Evolutionary conservation across 2,329 filamentous ascomycete genomes (phyloP).

Genomic region (Pseudogymnoascus sp.): DNA sequence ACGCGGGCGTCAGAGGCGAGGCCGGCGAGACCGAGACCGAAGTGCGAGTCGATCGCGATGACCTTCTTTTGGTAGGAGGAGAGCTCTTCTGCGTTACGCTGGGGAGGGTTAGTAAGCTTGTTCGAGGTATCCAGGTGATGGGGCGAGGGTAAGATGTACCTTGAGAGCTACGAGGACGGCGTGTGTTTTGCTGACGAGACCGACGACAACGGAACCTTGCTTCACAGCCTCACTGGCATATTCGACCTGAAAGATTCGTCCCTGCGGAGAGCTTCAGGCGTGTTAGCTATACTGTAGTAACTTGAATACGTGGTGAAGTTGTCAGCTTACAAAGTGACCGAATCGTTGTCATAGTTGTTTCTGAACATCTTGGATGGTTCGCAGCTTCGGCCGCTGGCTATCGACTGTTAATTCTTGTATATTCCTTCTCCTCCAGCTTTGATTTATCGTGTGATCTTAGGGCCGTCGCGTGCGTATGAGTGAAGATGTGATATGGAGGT

Average conservation of each 20-base stretch:
- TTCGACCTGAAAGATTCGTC: slow-evolving; percentile 98
- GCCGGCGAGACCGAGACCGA: slow-evolving; percentile 90
- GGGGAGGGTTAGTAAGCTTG: slow-evolving; percentile 15
- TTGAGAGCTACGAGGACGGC: slow-evolving; percentile 93
- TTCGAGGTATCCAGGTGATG: not conserved
- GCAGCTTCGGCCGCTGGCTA: slow-evolving; percentile 15
- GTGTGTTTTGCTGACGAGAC: slow-evolving; percentile 96
- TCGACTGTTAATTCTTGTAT: not conserved
- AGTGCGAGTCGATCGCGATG: slow-evolving; percentile 91
- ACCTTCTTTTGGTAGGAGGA: slow-evolving; percentile 99
- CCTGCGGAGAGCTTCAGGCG: slow-evolving; percentile 77
- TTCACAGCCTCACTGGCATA: slow-evolving; percentile 98
- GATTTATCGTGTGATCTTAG: not conserved
- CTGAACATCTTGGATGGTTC: slow-evolving; percentile 69
- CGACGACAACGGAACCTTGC: slow-evolving; percentile 96
- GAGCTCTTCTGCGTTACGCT: slow-evolving; percentile 98
- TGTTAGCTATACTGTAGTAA: slow-evolving; percentile 18
- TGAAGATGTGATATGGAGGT: not conserved
- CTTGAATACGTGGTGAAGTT: not conserved
- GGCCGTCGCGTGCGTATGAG: not conserved
- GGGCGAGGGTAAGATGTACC: slow-evolving; percentile 42
- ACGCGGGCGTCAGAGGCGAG: slow-evolving; percentile 96
- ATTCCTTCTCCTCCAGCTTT: not conserved
- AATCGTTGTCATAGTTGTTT: slow-evolving; percentile 99
- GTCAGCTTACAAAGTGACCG: slow-evolving; percentile 83